phyloP scores from a whole-genome alignment of 2,329 filamentous ascomycete species.

The Cadophora sp. region DNA sequence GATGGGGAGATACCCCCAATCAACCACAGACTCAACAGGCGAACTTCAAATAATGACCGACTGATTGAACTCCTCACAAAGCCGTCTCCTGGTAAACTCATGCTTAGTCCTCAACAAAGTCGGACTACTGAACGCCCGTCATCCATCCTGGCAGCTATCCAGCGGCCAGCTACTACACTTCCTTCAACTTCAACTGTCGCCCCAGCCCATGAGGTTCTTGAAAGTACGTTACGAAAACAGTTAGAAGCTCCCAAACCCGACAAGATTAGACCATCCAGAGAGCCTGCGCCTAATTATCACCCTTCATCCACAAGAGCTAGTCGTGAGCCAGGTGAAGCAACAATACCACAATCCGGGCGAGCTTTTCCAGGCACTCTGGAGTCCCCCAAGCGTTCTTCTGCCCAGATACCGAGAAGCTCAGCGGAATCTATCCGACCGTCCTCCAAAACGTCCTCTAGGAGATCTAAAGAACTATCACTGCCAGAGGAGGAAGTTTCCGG shows the following conservation, averaged over 20 bases:
- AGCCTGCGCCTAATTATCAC: not conserved
- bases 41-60: constrained; percentile 9
- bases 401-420: constrained; percentile 1
- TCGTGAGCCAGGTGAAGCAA: not conserved
- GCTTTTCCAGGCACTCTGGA: not conserved
- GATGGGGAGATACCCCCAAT: constrained; percentile 34
- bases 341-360: constrained; percentile 7
- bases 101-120: constrained; percentile 24
- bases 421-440: constrained; percentile 1
- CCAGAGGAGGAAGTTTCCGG: not conserved
- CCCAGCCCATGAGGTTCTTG: constrained; percentile 2
- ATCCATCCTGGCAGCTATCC: not conserved
- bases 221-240: not conserved
- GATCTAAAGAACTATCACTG: constrained; percentile 1
- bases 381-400: not conserved
- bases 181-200: not conserved
- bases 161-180: not conserved
- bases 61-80: constrained; percentile 36
- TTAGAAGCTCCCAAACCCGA: not conserved
- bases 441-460: not conserved
- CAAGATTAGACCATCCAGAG: not conserved
- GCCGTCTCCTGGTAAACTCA: constrained; percentile 36
- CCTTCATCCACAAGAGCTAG: constrained; percentile 24
- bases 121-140: not conserved
- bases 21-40: not conserved